phyloP scores from a whole-genome alignment of 2,329 filamentous ascomycete genomes.

The Piedraia hortae region DNA sequence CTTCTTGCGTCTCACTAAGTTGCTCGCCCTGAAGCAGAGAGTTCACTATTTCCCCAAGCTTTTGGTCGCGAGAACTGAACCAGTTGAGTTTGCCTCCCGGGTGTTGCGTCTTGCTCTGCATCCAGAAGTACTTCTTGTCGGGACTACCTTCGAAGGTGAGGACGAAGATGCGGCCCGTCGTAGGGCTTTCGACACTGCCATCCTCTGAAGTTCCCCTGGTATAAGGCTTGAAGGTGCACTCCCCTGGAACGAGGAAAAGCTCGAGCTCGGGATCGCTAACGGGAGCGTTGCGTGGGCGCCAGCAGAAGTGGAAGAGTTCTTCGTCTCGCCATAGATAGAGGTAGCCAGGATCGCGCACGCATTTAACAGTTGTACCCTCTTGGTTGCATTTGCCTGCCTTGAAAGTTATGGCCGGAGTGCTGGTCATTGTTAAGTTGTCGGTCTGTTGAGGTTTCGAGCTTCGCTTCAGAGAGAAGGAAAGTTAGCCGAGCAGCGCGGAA shows the following conservation, averaged over 20 bases:
- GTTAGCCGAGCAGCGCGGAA: too few relatives aligned
- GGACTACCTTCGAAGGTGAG: conserved; percentile 87
- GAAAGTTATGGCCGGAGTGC: conserved; percentile 72
- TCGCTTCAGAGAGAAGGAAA: too few relatives aligned
- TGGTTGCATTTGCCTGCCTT: conserved; percentile 69
- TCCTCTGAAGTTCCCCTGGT: conserved; percentile 18
- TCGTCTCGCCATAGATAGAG: conserved; percentile 84
- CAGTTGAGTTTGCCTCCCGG: conserved; percentile 40
- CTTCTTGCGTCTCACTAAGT: conserved; percentile 47
- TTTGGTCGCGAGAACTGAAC: conserved; percentile 64
- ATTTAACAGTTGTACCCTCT: conserved; percentile 36
- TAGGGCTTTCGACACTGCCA: conserved; percentile 34
- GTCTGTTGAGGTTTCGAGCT: too few relatives aligned
- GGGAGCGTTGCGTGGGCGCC: conserved; percentile 51
- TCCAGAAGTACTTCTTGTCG: conserved; percentile 79
- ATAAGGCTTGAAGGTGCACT: conserved; percentile 53
- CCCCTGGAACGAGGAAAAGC: conserved; percentile 74
- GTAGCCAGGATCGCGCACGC: conserved; percentile 49
- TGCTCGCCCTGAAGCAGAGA: conserved; percentile 67
- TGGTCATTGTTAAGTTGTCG: conserved; percentile 34
- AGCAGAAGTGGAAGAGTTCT: conserved; percentile 92
- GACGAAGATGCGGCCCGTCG: conserved; percentile 70
- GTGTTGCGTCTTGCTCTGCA: conserved; percentile 72
- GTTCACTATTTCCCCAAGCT: conserved; percentile 71
- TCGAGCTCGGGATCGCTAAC: conserved; percentile 56